Base-by-base conservation (phyloP, 495 filamentous ascomycete species). In the Delitschia confertaspora region DNA sequence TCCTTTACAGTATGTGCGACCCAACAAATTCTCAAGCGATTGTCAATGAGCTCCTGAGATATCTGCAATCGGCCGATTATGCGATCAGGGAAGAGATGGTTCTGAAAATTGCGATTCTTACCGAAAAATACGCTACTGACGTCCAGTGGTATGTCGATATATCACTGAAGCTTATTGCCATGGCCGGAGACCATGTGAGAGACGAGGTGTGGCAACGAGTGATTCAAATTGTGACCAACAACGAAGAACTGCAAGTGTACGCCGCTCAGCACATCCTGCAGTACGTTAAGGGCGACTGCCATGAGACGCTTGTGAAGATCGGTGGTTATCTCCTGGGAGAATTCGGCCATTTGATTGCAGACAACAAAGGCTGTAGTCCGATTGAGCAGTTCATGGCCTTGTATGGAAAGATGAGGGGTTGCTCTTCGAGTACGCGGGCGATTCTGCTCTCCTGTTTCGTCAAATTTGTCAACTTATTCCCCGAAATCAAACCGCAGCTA, bases 1-100 rank as follows among this genome's bases (percentile, higher is more conserved):
- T 99, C 41, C 73, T 99, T 17, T 99, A 99, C 73, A 96, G 93
- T 75, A 99, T 99, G 93, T 99, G 93, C 62, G 93, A 99, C 60
- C 75, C 81, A 24, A 80, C 80, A 2, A 99, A 96, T 63, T 85
- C 93, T 4, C 82, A 81, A 42, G 79, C 83, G 3, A 94, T 99
- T 50, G 93, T 99, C 27, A 79, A 82, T 37, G 93, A 99, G 67
- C 78, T 99, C 34, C 65, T 99, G 16, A 82, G 87, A 47, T 95
- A 96, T 65, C 74, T 99, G 4, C 89, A 95, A 53, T 93, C 82
- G 32, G 93, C 93, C 8, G 93, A 99, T 61, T 98, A 93, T 62
- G 87, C 88, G 1, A 95, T 99, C 51, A 75, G 93, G 38, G 93
- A 99, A 64, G 93, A 99, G 62, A 96, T 99, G 93, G 93, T 95